Conservation (phyloP, 108 stramenopile species). For the Fragilaria radians region DNA sequence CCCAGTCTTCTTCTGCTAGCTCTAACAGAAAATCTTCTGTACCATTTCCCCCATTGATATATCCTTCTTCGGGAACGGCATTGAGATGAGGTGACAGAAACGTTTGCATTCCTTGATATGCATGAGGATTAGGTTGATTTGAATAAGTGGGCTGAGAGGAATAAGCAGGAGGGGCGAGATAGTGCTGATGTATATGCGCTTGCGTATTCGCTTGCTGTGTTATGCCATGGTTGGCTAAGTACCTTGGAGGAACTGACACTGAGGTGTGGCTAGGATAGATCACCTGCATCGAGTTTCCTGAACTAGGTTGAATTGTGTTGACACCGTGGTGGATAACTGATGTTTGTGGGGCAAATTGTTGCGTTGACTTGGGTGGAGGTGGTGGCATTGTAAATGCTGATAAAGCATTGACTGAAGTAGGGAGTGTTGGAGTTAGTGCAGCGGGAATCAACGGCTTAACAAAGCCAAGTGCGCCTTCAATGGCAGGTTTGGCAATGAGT, state of each 20-base stretch:
- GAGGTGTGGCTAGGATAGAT: not conserved
- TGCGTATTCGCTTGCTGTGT: not conserved
- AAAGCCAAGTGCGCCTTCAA: constrained; percentile 38
- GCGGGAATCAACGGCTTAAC: constrained; percentile 38
- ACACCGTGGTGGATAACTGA: constrained; percentile 6
- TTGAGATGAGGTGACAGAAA: constrained; percentile 34
- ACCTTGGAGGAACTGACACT: not conserved
- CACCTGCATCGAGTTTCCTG: not conserved
- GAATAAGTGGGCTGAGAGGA: not conserved
- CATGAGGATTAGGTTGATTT: not conserved
- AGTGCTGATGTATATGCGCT: constrained; percentile 4
- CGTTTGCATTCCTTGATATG: constrained; percentile 8
- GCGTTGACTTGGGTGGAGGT: constrained; percentile 1
- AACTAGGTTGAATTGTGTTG: not conserved
- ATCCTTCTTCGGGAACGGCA: constrained; percentile 47
- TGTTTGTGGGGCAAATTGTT: constrained; percentile 1
- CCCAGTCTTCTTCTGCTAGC: constrained; percentile 53
- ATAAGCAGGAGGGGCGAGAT: constrained; percentile 5
- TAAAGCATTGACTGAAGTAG: not conserved
- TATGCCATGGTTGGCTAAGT: not conserved
- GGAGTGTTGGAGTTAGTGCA: not conserved
- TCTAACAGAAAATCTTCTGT: constrained; percentile 41
- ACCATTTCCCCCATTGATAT: constrained; percentile 17
- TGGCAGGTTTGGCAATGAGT: constrained; percentile 8
- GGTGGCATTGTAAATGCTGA: constrained; percentile 1